Percentiles rank a stretch among this genome's conserved stretches.
These are phyloP conservation scores for Gossypium lobatum DNA, from an alignment of 441 rosid species.

Conservation along the genomic window DNA sequence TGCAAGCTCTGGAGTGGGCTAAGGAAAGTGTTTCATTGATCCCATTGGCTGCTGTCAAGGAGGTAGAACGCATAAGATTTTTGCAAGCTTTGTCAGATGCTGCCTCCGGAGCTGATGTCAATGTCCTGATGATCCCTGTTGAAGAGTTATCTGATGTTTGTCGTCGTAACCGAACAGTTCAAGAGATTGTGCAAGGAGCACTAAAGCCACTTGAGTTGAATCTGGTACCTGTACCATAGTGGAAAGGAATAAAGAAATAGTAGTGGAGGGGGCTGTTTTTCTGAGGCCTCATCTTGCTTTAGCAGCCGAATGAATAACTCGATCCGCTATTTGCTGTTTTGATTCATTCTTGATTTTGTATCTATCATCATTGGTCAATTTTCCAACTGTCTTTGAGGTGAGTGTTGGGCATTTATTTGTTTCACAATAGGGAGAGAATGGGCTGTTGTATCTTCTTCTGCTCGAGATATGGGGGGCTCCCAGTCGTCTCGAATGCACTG, in stretches of 20 bases:
- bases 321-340: background rate
- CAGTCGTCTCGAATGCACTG: background rate
- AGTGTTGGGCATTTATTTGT: background rate
- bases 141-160: slow-evolving; percentile 93
- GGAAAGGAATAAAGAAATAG: background rate
- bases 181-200: slow-evolving; percentile 87
- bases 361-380: background rate
- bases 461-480: background rate
- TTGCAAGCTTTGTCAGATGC: slow-evolving; percentile 67
- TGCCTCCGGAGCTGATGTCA: slow-evolving; percentile 68
- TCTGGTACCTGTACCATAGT: slow-evolving; percentile 47
- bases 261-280: slow-evolving; percentile 18
- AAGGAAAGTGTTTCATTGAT: slow-evolving; percentile 57
- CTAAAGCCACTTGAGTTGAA: slow-evolving; percentile 80
- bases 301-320: background rate
- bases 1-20: slow-evolving; percentile 77
- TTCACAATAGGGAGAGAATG: background rate
- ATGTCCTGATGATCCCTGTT: slow-evolving; percentile 47
- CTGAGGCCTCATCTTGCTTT: slow-evolving; percentile 14
- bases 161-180: slow-evolving; percentile 85
- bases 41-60: slow-evolving; percentile 72
- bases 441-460: background rate
- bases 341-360: background rate
- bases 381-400: background rate
- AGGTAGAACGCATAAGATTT: slow-evolving; percentile 63